phyloP scores from a whole-genome alignment of 768 basidiomycete species.

The Amanita molliuscula region DNA sequence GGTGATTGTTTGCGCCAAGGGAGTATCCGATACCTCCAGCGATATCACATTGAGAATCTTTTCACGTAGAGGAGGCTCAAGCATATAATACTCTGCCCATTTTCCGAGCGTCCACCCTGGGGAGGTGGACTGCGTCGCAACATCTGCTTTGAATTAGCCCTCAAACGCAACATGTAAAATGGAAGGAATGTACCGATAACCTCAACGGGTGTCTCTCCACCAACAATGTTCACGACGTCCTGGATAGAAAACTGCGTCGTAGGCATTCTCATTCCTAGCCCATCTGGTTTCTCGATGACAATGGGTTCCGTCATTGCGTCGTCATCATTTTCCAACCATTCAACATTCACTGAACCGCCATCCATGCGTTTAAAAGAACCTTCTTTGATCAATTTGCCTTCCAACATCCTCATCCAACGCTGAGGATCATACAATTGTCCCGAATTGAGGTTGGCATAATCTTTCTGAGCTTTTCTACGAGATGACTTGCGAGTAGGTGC shows the following conservation, averaged over 20 bases:
- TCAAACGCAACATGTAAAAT: neutral
- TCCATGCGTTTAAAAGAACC: conserved; percentile 60
- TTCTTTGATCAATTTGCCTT: conserved; percentile 51
- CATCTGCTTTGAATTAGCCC: conserved; percentile 39
- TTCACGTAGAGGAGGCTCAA: conserved; percentile 58
- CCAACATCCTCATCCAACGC: conserved; percentile 61
- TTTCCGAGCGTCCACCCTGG: conserved; percentile 84
- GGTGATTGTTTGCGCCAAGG: conserved; percentile 64
- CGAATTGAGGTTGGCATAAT: conserved; percentile 69
- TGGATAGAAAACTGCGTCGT: conserved; percentile 56
- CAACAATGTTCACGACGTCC: conserved; percentile 74
- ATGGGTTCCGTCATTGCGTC: conserved; percentile 76
- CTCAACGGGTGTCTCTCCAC: conserved; percentile 71
- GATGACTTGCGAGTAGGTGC: conserved; percentile 74
- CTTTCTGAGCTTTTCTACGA: conserved; percentile 61
- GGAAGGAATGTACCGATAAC: conserved; percentile 64
- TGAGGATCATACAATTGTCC: conserved; percentile 54
- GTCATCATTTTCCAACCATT: conserved; percentile 69
- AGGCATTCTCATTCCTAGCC: conserved; percentile 90
- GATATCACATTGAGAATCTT: conserved; percentile 95
- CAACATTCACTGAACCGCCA: conserved; percentile 52
- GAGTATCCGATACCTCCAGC: conserved; percentile 83
- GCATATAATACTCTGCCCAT: conserved; percentile 84
- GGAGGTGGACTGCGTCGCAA: conserved; percentile 76
- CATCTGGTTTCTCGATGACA: conserved; percentile 66